Base-by-base conservation (phyloP, 1,139 yeast genomes). In the Meyerozyma smithsonii region DNA sequence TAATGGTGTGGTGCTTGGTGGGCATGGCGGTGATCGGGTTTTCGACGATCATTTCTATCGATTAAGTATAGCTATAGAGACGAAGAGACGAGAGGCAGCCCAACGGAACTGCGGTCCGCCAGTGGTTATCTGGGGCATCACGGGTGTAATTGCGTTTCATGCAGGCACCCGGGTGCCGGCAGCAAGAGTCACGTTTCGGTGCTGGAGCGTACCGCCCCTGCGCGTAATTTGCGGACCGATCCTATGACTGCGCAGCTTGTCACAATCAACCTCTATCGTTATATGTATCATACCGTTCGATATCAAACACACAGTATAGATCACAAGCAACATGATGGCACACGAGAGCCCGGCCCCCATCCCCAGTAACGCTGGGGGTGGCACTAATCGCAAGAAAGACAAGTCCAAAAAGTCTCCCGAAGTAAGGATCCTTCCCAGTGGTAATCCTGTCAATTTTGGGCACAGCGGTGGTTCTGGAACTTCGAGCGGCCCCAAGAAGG, bases 1-100 rank as follows among this genome's bases (percentile, higher is more conserved):
- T 77, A 1, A 59, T 80, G 44, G 46, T 62, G n/a, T 78, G 83
- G 81, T 64, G 73, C 43, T 52, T 76, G 18, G 37, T 65, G 5
- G 84, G 84, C 4, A 68, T 76, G 50, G 42, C 56, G 15, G 49
- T 66, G 4, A 69, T 71, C 36, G 71, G 71, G 4, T 39, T 62
- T 16, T 56, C 69, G 5, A 45, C 46, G 34, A 21, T 17, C 16
- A 26, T 26, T n/a, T 26, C 30, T 26, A 15, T 26, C 7, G 17
- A 26, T 10, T 26, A n/a, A 26, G 30, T 11, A 23, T 8, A 23
- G 5, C 10, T 6, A 23, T 3, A 5, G 2, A 23, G 12, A 23
- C 10, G n/a, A 23, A 23, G 25, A 3, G n/a, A 8, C 10, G 4
- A 12, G n/a, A 23, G 4, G 6, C 10, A 4, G 25, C n/a, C n/a